phyloP scores from a whole-genome alignment of 371 early-diverging fungal species.

The Phascolomyces articulosus region DNA sequence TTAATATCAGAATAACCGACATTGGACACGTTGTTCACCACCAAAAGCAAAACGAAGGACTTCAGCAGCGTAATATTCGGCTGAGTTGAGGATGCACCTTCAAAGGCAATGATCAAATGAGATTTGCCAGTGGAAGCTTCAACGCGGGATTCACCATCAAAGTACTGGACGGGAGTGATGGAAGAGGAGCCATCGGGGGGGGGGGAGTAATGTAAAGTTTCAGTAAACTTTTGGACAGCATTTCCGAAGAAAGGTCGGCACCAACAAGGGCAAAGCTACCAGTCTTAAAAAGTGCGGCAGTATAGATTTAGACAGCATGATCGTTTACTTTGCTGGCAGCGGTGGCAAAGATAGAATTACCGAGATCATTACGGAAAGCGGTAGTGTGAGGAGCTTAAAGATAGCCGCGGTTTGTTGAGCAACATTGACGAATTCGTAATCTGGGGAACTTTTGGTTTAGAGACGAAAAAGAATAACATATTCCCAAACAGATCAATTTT shows the following conservation, averaged over 20 bases:
- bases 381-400: slow-evolving; percentile 82
- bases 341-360: slow-evolving; percentile 90
- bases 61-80: slow-evolving; percentile 73
- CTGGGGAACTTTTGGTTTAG: slow-evolving; percentile 81
- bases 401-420: slow-evolving; percentile 66
- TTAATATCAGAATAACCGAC: slow-evolving; percentile 92
- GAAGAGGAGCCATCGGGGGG: slow-evolving; percentile 51
- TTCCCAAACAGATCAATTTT: too few relatives aligned
- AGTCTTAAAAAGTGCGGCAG: slow-evolving; percentile 68
- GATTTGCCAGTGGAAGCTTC: slow-evolving; percentile 48
- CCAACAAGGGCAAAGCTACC: slow-evolving; percentile 86
- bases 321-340: slow-evolving; percentile 57
- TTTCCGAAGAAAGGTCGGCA: slow-evolving; percentile 77
- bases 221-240: slow-evolving; percentile 67
- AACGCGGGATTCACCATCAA: slow-evolving; percentile 86
- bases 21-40: slow-evolving; percentile 75
- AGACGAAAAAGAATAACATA: too few relatives aligned
- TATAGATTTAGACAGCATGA: slow-evolving; percentile 74
- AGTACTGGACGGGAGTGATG: slow-evolving; percentile 64
- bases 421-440: slow-evolving; percentile 87
- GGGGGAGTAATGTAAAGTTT: slow-evolving; percentile 56
- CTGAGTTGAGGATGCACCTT: slow-evolving; percentile 68
- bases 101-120: slow-evolving; percentile 85
- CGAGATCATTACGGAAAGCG: slow-evolving; percentile 95
- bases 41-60: slow-evolving; percentile 86